Evolutionary conservation across 2,329 filamentous ascomycete species (phyloP), one percentile per base, ranked within the genome.

Genomic region (Capronia americana): DNA sequence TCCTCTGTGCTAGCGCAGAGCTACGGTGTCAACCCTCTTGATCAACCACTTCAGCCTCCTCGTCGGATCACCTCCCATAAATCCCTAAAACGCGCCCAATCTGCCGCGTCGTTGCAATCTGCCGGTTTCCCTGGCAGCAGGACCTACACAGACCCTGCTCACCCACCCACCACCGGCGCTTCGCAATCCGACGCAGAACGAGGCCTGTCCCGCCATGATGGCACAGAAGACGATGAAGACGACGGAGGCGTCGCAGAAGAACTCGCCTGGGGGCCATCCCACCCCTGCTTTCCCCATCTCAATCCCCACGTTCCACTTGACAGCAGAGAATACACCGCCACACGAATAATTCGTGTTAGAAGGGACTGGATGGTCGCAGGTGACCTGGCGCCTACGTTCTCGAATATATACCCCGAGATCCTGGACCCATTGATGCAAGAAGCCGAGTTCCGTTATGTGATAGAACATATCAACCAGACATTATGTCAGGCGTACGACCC

Each of bases 351-450:
- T 74, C 90, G 95, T 17, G 90, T 99, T 69, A 89, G 90, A 65
- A 87, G 95, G 50, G 95, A 99, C 78, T 99, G 93, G 91, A 89
- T 98, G 79, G 79, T 93, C 32, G 87, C 89, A 67, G 95, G 94
- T 41, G 95, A 99, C 77, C 82, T 97, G 30, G 94, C 93, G 1
- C 95, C 95, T 0, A 92, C 93, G 0, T 98, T 96, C 76, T 95
- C 92, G 17, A 97, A 98, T 74, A 83, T 97, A 2, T 99, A 99
- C 74, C 95, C 95, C 0, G 95, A 99, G 76, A 96, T 99, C 65
- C 83, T 99, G 7, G 93, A 97, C 71, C 92, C 93, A 0, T 87
- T 93, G 34, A 81, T 99, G 51, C 85, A 87, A 0, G 95, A 99
- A 77, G 89, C 90, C 66, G 92, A 96, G 73, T 99, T 99, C 75